Conservation (phyloP, 2,329 filamentous ascomycete genomes). For the Venturia aucupariae region DNA sequence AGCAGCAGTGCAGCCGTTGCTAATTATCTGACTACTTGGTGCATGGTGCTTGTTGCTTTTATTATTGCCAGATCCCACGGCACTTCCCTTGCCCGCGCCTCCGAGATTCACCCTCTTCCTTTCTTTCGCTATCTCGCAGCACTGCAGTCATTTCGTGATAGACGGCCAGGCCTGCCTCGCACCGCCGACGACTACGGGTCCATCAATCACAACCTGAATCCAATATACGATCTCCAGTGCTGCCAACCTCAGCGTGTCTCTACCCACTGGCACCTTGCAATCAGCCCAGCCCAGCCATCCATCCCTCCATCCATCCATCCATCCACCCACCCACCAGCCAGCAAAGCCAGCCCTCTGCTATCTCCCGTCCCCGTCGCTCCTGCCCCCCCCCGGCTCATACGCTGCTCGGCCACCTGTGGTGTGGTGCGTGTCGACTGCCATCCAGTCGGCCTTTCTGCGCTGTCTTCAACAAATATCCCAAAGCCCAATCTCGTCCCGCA, state of each 20-base stretch:
- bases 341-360: not conserved
- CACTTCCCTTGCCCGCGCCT: not conserved
- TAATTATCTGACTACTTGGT: not conserved
- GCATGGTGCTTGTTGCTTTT: not conserved
- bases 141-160: not conserved
- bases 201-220: not conserved
- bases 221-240: not conserved
- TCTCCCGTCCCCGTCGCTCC: not conserved
- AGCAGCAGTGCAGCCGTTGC: not conserved
- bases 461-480: not conserved
- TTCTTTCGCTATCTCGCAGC: not conserved
- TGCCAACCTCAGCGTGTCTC: too few relatives aligned
- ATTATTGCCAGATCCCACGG: not conserved
- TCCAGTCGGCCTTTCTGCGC: not conserved
- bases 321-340: not conserved
- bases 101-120: not conserved
- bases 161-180: not conserved
- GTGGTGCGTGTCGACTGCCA: not conserved
- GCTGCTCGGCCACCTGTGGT: constrained; percentile 1
- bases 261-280: too few relatives aligned
- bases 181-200: too few relatives aligned
- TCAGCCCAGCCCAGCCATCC: too few relatives aligned
- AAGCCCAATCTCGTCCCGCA: not conserved
- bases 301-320: too few relatives aligned
- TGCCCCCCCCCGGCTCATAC: not conserved